Conservation (phyloP, 257 asterid species). For the Petunia axillaris region DNA sequence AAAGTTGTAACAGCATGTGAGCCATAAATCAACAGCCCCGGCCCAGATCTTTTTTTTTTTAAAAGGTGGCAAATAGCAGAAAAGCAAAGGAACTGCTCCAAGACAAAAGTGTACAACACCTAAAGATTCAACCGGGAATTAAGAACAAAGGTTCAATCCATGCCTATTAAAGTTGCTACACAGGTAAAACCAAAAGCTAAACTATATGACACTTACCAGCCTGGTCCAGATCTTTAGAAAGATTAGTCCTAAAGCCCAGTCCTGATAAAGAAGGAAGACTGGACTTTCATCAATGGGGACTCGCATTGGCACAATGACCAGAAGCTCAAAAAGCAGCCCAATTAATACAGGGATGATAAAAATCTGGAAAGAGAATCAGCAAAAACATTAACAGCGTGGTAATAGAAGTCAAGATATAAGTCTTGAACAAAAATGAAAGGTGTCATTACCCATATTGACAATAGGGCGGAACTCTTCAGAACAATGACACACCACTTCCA, state of each 20-base stretch:
- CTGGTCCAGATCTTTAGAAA: slow-evolving; percentile 98
- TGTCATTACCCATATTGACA: slow-evolving; percentile 86
- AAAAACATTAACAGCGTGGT: background rate
- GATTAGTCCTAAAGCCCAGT: slow-evolving; percentile 96
- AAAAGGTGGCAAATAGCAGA: background rate
- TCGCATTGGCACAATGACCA: slow-evolving; percentile 96
- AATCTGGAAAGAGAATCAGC: slow-evolving; percentile 55
- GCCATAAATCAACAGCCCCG: background rate
- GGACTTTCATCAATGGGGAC: slow-evolving; percentile 98
- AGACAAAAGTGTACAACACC: background rate
- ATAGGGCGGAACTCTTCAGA: slow-evolving; percentile 74
- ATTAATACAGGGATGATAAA: slow-evolving; percentile 87
- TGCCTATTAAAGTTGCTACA: background rate
- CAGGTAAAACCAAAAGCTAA: slow-evolving; percentile 15
- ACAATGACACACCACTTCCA: slow-evolving; percentile 94
- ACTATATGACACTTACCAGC: slow-evolving; percentile 61
- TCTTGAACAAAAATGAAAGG: slow-evolving; percentile 24
- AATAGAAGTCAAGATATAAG: background rate
- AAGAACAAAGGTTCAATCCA: background rate
- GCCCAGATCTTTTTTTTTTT: too few relatives aligned
- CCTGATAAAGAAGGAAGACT: slow-evolving; percentile 93
- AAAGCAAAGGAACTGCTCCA: background rate
- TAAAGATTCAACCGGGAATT: background rate
- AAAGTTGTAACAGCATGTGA: background rate
- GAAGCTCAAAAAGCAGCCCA: slow-evolving; percentile 93